Evolutionary conservation across 1,284 basidiomycete species (phyloP), one percentile per base, ranked within the genome.

Genomic region (Neotropicomus parvogracilis): DNA sequence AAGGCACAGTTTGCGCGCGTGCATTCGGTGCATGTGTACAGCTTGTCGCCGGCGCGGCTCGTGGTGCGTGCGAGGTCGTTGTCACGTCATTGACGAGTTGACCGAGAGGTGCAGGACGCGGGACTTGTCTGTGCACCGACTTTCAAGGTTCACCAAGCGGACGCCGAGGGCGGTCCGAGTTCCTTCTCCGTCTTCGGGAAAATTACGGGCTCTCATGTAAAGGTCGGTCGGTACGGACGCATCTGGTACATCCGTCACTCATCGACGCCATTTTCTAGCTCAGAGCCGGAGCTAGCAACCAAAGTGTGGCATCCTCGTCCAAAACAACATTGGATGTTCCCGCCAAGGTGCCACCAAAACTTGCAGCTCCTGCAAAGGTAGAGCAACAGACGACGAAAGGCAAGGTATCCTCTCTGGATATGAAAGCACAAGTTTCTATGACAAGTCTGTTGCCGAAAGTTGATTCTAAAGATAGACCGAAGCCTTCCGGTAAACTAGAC

Each of bases 1-100:
- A 80, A 74, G 60, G 59, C 68, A 4, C 69, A 73, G 42, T 85
- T 81, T 54, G 56, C 60, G 1, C 71, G 69, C 21, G 57, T 85
- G 20, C 60, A 73, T 53, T 76, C 76, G 1, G 68, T 80, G 14
- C 79, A 85, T 56, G 63, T 89, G 3, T 87, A 89, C 59, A 79
- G 83, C 56, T 58, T 89, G 24, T 80, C 85, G 2, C 78, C 83
- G 1, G 75, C 79, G 2, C 74, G 72, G 6, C 61, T 88, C 36
- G 70, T 67, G 37, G 86, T 85, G 62, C 41, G 80, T 70, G 8
- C n/a, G 0, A 8, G 19, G 3, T 33, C 7, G 14, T 31, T 10
- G 19, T 11, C 10, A 12, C 5, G 4, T 20, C 14, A 8, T 20
- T 21, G 17, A 40, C 13, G 1, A 1, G 16, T 44, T 57, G 20